phyloP scores from a whole-genome alignment of 371 early-diverging fungal genomes.

The Lichtheimia corymbifera region DNA sequence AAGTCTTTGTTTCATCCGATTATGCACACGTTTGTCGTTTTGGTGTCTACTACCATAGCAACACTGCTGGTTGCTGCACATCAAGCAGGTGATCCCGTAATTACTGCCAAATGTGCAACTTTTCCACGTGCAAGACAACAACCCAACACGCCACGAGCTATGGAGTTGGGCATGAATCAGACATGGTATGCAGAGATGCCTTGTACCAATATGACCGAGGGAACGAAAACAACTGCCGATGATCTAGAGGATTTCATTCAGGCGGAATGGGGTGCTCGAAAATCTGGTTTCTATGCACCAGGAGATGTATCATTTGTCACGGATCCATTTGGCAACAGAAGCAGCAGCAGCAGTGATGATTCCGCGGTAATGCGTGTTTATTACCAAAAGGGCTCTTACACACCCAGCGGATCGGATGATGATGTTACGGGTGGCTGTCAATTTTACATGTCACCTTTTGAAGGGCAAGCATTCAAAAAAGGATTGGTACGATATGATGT shows the following conservation, averaged over 20 bases:
- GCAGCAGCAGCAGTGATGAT: not conserved
- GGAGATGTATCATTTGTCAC: slow-evolving; percentile 5
- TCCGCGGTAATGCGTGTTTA: not conserved
- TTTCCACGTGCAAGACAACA: no score
- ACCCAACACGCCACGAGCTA: not conserved
- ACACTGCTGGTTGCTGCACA: no score
- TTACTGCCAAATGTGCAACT: no score
- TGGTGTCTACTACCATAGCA: no score
- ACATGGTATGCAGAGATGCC: slow-evolving; percentile 5
- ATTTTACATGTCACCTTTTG: slow-evolving; percentile 4
- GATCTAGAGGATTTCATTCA: not conserved
- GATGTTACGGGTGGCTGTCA: slow-evolving; percentile 1
- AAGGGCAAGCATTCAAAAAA: not conserved
- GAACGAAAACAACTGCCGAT: not conserved
- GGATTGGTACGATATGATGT: slow-evolving; percentile 5
- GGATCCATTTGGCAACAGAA: not conserved
- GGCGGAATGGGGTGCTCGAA: not conserved
- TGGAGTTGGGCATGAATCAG: not conserved
- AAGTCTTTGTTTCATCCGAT: no score
- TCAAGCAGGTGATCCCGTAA: no score
- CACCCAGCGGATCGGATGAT: not conserved
- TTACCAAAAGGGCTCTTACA: slow-evolving; percentile 5
- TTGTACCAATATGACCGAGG: not conserved
- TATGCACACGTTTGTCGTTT: no score
- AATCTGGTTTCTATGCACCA: not conserved